Evolutionary conservation across 768 basidiomycete species (phyloP), one percentile per base, ranked within the genome.

Genomic region (Tricholoma sp.): DNA sequence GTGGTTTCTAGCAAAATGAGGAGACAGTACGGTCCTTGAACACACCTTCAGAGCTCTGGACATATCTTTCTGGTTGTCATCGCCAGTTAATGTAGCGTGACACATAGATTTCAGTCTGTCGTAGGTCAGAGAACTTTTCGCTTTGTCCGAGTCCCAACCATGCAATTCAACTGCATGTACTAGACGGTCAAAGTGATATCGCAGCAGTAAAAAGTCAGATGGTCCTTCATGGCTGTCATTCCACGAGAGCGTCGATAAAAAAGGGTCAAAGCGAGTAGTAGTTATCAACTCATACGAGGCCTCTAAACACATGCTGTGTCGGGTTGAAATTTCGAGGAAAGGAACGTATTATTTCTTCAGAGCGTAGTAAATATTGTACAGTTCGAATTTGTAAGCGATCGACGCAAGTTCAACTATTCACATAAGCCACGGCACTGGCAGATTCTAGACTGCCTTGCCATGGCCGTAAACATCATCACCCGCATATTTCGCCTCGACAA

Each of bases 171-270:
- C 78, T 6, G 85, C 84, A 16, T 74, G 68, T 10, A 67, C 50
- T 0, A 93, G 77, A 49, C 90, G 83, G 35, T 86, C 80, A 54
- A 77, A 67, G 60, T 91, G 88, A 63, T 79, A 78, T 0, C 66
- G 70, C 10, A 90, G 78, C 0, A 91, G 69, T n/a, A 91, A 70
- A 61, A 83, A 88, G 0, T 81, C 76, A 0, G 81, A 84, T 1
- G 83, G 81, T 0, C 71, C 69, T n/a, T 76, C 78, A 16, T 72
- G 59, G 31, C 78, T 77, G 32, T 79, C 77, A 60, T 90, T 91
- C 88, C 86, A 90, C 11, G 58, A 29, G 9, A 77, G 67, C 1
- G 65, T 55, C 9, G 71, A 63, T 7, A 90, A 72, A 29, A 64
- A 69, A 0, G 71, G 72, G 65, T 91, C 90, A 63, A 78, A 88